phyloP scores from a whole-genome alignment of 139 green algal species.

The Zygnema circumcarinatum region DNA sequence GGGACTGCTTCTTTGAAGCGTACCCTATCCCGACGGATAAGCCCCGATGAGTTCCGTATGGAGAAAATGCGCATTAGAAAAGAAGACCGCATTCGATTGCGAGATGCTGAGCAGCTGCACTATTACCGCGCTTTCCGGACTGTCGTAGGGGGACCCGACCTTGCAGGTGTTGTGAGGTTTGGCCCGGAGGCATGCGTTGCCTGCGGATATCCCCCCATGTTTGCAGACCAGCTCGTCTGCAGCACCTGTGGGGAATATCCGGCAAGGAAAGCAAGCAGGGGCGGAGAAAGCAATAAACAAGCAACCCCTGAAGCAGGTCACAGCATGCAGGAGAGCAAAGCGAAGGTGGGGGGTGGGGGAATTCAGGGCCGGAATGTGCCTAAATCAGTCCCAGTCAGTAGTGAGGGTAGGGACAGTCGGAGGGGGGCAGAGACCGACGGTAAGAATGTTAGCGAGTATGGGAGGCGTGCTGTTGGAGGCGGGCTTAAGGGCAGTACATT shows the following conservation, averaged over 20 bases:
- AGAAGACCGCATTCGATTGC: slow-evolving; percentile 35
- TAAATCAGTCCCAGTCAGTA: not conserved
- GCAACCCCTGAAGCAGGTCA: not conserved
- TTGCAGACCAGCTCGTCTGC: slow-evolving; percentile 20
- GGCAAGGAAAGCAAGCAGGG: not conserved
- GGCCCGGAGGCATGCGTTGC: slow-evolving; percentile 14
- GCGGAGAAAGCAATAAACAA: not conserved
- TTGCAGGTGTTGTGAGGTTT: slow-evolving; percentile 13
- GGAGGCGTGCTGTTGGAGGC: not conserved
- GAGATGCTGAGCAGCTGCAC: slow-evolving; percentile 48
- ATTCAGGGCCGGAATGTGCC: not conserved
- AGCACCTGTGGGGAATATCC: slow-evolving; percentile 35
- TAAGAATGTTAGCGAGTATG: not conserved
- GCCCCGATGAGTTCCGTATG: slow-evolving; percentile 2
- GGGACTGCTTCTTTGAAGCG: slow-evolving; percentile 7
- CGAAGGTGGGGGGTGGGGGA: too few relatives aligned
- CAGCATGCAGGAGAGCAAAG: not conserved
- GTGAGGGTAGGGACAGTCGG: not conserved
- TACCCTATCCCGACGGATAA: not conserved
- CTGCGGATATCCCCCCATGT: slow-evolving; percentile 22
- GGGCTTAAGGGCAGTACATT: not conserved
- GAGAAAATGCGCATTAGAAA: not conserved
- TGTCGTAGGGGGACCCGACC: not conserved
- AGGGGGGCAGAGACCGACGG: not conserved
- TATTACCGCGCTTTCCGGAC: slow-evolving; percentile 37